Percentiles rank a stretch among this genome's conserved stretches.
These are phyloP conservation scores for Arctostaphylos glauca DNA, from an alignment of 148 eudicot genomes.

Conservation along the genomic window DNA sequence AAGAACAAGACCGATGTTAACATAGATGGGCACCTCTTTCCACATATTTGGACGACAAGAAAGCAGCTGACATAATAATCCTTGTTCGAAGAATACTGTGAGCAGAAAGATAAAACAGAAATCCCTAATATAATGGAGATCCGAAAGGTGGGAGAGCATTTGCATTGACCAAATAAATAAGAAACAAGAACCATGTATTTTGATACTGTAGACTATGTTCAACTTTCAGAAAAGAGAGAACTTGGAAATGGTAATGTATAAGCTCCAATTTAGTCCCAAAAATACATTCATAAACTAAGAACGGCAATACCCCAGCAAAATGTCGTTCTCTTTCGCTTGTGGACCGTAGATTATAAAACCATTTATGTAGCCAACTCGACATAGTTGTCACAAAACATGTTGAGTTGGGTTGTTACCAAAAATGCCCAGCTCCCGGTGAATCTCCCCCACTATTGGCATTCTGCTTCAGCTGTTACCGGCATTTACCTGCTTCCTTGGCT, in stretches of 20 bases:
- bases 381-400: not conserved
- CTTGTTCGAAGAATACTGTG: not conserved
- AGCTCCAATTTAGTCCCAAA: not conserved
- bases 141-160: constrained; percentile 3
- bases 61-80: constrained; percentile 5
- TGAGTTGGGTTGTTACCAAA: constrained; percentile 9
- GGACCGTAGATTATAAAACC: not conserved
- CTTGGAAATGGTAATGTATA: not conserved
- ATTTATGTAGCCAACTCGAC: not conserved
- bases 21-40: not conserved
- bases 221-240: constrained; percentile 17
- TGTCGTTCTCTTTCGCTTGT: not conserved
- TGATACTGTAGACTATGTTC: constrained; percentile 10
- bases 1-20: not conserved
- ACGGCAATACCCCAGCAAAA: constrained; percentile 4
- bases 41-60: not conserved
- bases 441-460: not conserved
- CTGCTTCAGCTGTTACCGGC: not conserved
- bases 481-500: constrained; percentile 15
- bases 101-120: constrained; percentile 4
- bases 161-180: not conserved
- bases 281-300: constrained; percentile 17
- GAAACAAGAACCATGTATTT: constrained; percentile 18
- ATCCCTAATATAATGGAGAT: not conserved
- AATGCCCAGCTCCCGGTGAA: not conserved